Evolutionary conservation across 1,284 basidiomycete genomes (phyloP).

Genomic region (Acaromyces ingoldii): DNA sequence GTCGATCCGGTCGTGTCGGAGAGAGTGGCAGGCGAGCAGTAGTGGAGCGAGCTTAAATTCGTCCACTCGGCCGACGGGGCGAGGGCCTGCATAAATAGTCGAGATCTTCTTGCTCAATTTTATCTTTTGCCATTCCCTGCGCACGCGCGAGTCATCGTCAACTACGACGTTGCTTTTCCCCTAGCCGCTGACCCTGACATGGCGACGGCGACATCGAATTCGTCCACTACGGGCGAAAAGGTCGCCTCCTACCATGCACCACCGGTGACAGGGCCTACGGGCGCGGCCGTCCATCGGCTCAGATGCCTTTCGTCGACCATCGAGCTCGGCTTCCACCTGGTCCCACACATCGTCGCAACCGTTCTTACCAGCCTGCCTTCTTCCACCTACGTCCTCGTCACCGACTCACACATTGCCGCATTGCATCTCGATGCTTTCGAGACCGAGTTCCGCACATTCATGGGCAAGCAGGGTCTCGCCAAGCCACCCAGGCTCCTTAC

Average conservation of each 20-base stretch:
- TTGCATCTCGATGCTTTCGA: constrained; percentile 70
- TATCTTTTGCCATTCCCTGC: too few relatives aligned
- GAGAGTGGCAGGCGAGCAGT: too few relatives aligned
- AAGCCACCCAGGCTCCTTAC: constrained; percentile 64
- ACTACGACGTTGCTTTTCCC: too few relatives aligned
- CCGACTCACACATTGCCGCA: constrained; percentile 79
- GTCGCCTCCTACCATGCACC: constrained; percentile 48
- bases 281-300: constrained; percentile 41
- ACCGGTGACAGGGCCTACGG: constrained; percentile 33
- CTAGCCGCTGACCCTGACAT: too few relatives aligned
- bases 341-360: constrained; percentile 59
- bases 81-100: too few relatives aligned
- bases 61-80: too few relatives aligned
- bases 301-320: constrained; percentile 43
- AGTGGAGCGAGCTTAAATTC: too few relatives aligned
- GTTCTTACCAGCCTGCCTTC: constrained; percentile 67
- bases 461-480: constrained; percentile 17
- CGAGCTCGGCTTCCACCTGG: constrained; percentile 48
- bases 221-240: constrained; percentile 19
- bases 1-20: too few relatives aligned
- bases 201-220: too few relatives aligned
- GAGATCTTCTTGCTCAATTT: too few relatives aligned
- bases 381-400: constrained; percentile 86
- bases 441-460: constrained; percentile 37
- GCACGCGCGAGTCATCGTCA: too few relatives aligned